These are phyloP conservation scores for Ascochyta fabae DNA, from an alignment of 2,329 filamentous ascomycete genomes.

Conservation along the genomic window DNA sequence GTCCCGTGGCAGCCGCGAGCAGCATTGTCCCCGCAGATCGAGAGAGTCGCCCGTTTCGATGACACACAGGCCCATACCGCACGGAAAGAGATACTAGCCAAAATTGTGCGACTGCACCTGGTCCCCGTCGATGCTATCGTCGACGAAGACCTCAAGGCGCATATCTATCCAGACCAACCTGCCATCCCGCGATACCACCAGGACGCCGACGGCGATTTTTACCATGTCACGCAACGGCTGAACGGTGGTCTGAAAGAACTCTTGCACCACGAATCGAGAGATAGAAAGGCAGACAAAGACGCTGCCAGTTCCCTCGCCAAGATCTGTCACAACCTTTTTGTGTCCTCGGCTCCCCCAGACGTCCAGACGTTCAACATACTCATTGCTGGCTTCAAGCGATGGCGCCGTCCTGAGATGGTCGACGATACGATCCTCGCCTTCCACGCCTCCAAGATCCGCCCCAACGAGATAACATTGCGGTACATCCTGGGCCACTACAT, in stretches of 20 bases:
- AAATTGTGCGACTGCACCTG: slow-evolving; percentile 22
- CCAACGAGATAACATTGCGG: slow-evolving; percentile 54
- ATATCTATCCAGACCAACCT: slow-evolving; percentile 14
- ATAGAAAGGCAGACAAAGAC: slow-evolving; percentile 16
- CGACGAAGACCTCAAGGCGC: slow-evolving; percentile 20
- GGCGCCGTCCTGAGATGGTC: slow-evolving; percentile 33
- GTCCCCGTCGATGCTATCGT: slow-evolving; percentile 15
- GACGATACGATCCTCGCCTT: slow-evolving; percentile 41
- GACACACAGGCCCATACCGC: slow-evolving; percentile 3
- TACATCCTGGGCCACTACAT: slow-evolving; percentile 52
- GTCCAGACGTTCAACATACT: slow-evolving; percentile 75
- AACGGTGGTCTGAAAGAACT: slow-evolving; percentile 39
- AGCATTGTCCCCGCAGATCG: slow-evolving; percentile 31
- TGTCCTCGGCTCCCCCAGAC: slow-evolving; percentile 66
- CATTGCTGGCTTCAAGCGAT: slow-evolving; percentile 64
- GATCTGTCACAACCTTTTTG: slow-evolving; percentile 69
- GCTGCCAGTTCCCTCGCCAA: slow-evolving; percentile 33
- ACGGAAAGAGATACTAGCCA: slow-evolving; percentile 24
- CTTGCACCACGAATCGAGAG: slow-evolving; percentile 22
- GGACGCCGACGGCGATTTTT: slow-evolving; percentile 48
- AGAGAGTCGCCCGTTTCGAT: slow-evolving; percentile 16
- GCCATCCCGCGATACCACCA: slow-evolving; percentile 46
- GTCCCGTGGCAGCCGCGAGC: slow-evolving; percentile 9
- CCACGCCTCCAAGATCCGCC: slow-evolving; percentile 49
- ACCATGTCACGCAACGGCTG: slow-evolving; percentile 35